Base-by-base conservation (phyloP, 2,329 filamentous ascomycete genomes). In the Ophioceras dolichostomum region DNA sequence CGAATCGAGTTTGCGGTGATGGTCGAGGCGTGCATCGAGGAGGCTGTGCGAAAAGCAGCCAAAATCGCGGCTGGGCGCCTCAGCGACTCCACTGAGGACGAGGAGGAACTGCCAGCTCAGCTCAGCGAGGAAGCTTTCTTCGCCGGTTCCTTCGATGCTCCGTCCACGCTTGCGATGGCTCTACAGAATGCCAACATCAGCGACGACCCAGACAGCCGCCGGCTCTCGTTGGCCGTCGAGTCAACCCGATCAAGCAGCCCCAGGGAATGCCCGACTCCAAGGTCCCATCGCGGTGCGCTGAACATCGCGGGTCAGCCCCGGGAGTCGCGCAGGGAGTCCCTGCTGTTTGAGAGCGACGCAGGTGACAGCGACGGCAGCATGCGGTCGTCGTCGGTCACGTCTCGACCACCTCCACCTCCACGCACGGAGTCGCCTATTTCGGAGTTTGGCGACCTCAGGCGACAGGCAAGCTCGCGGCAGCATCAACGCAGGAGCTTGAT, bases 1-100 rank as follows among this genome's bases (percentile, higher is more conserved):
- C 83, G 93, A 4, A 73, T 95, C 33, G 91, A 98, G 51, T 94
- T 95, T 50, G 83, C 89, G 20, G 75, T 93, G 19, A 69, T 95
- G 40, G 89, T 98, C 3, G 86, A 96, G 51, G 86, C 95, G 49
- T 98, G 91, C 54, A 94, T 98, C 37, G 81, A 93, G 42, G 87
- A 86, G 43, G 91, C 91, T 8, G 73, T 96, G 59, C 76, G 75
- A 45, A 95, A 96, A 58, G 88, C 91, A 37, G 83, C 84, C 39
- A 80, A 80, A 35, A 89, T 95, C 47, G 86, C 86, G 32, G 79
- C 84, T 31, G 89, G 89, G 10, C 77, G 88, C 37, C 62, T 93
- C 13, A 89, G 82, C 45, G 87, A 93, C 51, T 89, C 85, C 2
- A 66, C 71, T 19, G 74, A 75, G 32, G 70, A 70, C 6, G 73